phyloP scores from a whole-genome alignment of 176 grass and related monocot genomes.

The Lolium rigidum region DNA sequence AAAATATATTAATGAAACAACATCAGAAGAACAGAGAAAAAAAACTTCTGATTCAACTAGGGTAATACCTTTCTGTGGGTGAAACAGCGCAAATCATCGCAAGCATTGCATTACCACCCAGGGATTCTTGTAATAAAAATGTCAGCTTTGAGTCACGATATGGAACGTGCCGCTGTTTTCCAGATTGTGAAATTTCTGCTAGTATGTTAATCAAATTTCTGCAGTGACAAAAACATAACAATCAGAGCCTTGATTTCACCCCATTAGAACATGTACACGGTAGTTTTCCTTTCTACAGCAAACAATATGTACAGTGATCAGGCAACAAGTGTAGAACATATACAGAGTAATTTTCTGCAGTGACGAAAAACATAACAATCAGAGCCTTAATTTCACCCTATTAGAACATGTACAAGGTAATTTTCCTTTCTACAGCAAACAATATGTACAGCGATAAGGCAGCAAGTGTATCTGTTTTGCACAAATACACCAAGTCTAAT shows the following conservation, averaged over 20 bases:
- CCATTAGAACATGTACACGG: not conserved
- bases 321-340: not conserved
- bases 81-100: slow-evolving; percentile 97
- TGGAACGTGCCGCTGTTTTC: slow-evolving; percentile 89
- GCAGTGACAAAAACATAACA: slow-evolving; percentile 36
- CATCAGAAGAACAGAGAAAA: slow-evolving; percentile 8
- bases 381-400: slow-evolving; percentile 27
- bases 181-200: slow-evolving; percentile 88
- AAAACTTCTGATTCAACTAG: not conserved
- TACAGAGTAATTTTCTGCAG: no score
- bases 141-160: slow-evolving; percentile 97
- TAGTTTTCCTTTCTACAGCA: not conserved
- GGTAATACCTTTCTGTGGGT: slow-evolving; percentile 71
- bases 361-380: slow-evolving; percentile 24
- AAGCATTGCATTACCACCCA: slow-evolving; percentile 96
- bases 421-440: not conserved
- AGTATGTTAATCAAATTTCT: slow-evolving; percentile 99
- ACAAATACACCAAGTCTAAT: not conserved
- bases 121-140: slow-evolving; percentile 95
- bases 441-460: not conserved
- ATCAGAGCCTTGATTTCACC: slow-evolving; percentile 37
- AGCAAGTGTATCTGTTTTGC: not conserved
- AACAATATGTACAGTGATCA: not conserved
- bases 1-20: slow-evolving; percentile 24
- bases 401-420: not conserved